Evolutionary conservation across 805 yeast genomes (phyloP), one percentile per base, ranked within the genome.

Genomic region (Yarrowia deformans): DNA sequence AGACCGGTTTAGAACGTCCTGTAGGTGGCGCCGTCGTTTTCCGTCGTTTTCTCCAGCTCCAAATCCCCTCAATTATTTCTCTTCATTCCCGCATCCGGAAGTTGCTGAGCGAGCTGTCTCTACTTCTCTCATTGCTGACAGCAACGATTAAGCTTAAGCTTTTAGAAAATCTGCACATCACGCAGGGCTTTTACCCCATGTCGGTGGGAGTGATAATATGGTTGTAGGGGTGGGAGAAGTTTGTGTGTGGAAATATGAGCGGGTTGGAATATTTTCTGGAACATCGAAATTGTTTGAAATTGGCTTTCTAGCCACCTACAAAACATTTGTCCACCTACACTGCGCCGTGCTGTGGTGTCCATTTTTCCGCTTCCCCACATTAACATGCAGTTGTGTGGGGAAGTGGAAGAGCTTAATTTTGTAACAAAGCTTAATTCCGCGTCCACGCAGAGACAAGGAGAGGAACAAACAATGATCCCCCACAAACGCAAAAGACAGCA

Each of bases 361-460:
- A 35, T 54, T 54, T 18, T 29, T 42, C 49, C 23, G 39, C 63
- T 56, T 56, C 64, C 64, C 64, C 64, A 56, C 64, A 56, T 56
- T 56, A 42, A 23, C 64, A 56, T 56, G 64, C 64, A 56, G 64
- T 56, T 56, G 64, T 56, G 64, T 56, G 64, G 64, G 64, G 64
- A 56, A 56, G 32, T 56, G 64, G 45, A 23, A 43, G 64, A 56
- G 64, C 49, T 56, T 32, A 56, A 42, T n/a, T 34, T 40, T 42
- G 64, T 39, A 29, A 37, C 63, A 56, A 19, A 56, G 29, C 49
- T 56, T 56, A 42, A 8, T 13, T 8, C 10, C 37, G 58, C 60
- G 45, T 54, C 45, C 35, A 37, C 40, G 43, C 63, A 56, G 37
- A 42, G n/a, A 39, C 48, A 56, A 56, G 49, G 49, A 42, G n/a